Conservation (phyloP, 1,284 basidiomycete species). For the Ustilago curta region DNA sequence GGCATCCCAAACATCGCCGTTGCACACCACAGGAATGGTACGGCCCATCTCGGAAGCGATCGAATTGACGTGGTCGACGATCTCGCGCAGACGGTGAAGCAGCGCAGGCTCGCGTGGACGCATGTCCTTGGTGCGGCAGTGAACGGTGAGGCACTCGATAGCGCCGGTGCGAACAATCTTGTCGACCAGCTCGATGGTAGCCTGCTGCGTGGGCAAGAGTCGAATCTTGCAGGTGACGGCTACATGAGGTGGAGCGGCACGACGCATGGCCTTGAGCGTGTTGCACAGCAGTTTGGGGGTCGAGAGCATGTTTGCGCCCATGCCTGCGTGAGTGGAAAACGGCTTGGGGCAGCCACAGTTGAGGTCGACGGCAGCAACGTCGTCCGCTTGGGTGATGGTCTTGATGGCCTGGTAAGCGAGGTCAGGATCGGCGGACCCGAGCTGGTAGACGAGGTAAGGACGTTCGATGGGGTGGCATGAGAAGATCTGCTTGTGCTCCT, state of each 20-base stretch:
- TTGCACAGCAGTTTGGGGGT: conserved; percentile 88
- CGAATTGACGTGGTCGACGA: conserved; percentile 81
- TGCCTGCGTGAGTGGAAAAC: conserved; percentile 92
- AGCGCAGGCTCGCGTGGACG: conserved; percentile 83
- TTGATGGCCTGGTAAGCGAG: conserved; percentile 91
- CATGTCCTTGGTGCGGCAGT: conserved; percentile 95
- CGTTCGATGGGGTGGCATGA: conserved; percentile 90
- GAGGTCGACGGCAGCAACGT: conserved; percentile 92
- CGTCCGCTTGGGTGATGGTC: conserved; percentile 78
- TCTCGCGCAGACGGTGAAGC: conserved; percentile 82
- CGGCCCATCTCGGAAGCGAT: conserved; percentile 72
- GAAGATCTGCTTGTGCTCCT: conserved; percentile 81
- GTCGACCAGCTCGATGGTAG: conserved; percentile 86
- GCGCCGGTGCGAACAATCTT: conserved; percentile 84
- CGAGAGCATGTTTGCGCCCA: conserved; percentile 94
- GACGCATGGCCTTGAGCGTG: conserved; percentile 72
- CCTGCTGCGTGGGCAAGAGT: conserved; percentile 84
- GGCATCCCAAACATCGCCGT: conserved; percentile 88
- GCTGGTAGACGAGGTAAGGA: conserved; percentile 74
- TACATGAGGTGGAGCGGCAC: conserved; percentile 73
- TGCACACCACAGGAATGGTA: conserved; percentile 86
- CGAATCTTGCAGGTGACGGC: conserved; percentile 80
- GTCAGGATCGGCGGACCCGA: conserved; percentile 88
- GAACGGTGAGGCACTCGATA: conserved; percentile 89
- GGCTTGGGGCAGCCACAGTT: conserved; percentile 91